Evolutionary conservation across 352 stramenopile species (phyloP).

Genomic region (Phytophthora podocarpi): DNA sequence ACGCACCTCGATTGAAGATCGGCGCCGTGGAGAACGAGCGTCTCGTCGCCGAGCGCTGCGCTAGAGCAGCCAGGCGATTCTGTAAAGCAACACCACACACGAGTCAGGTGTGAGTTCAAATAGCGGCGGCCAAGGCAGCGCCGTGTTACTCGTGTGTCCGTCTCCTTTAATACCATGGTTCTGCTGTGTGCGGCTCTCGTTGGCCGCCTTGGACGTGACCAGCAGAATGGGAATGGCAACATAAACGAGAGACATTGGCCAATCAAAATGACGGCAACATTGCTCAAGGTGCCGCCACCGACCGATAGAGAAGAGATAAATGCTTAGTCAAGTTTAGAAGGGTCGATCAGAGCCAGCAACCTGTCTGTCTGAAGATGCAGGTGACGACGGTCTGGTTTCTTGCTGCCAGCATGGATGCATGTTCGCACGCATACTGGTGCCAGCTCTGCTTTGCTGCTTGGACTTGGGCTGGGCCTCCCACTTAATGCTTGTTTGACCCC

Average conservation of each 20-base stretch:
- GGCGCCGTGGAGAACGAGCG: slow-evolving; percentile 52
- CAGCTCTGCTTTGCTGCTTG: background rate
- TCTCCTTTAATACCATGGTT: slow-evolving; percentile 17
- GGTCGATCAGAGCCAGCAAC: slow-evolving; percentile 3
- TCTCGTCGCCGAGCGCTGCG: slow-evolving; percentile 19
- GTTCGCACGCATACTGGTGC: background rate
- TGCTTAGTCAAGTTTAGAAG: slow-evolving; percentile 31
- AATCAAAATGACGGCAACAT: background rate
- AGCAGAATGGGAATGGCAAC: slow-evolving; percentile 10
- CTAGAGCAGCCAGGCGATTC: slow-evolving; percentile 33
- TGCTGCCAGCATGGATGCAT: background rate
- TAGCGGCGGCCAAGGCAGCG: background rate
- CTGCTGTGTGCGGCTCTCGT: slow-evolving; percentile 21
- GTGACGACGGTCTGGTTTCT: slow-evolving; percentile 1
- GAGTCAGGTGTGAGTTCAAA: background rate
- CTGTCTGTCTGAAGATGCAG: too few species aligned
- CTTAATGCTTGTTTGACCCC: slow-evolving; percentile 65
- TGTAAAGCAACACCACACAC: slow-evolving; percentile 14
- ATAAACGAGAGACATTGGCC: slow-evolving; percentile 15
- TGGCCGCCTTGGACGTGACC: too few species aligned
- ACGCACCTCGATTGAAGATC: slow-evolving; percentile 69
- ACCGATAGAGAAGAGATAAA: slow-evolving; percentile 19
- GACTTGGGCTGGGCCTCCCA: background rate
- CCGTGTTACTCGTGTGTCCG: background rate
- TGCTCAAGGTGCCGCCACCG: too few species aligned